Base-by-base conservation (phyloP, 345 rosid genomes). In the Brassica nigra region DNA sequence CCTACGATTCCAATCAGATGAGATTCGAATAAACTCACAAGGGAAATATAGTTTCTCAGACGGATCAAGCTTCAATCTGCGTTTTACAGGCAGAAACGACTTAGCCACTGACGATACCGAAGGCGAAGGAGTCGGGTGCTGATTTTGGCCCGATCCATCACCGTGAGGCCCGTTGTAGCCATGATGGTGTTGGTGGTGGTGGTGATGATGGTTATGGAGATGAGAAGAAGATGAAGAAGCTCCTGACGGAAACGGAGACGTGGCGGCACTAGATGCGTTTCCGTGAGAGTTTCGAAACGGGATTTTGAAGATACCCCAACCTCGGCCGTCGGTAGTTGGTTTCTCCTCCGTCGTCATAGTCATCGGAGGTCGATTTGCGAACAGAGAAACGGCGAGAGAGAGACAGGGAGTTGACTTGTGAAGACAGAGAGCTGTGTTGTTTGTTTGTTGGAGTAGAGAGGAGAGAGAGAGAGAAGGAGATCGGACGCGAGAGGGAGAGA, bases 1-100 rank as follows among this genome's bases (percentile, higher is more conserved):
- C 57, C 57, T 6, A 52, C 10, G 61, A 54, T 54, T 54, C 61
- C 4, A 2, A 54, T 16, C 37, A 11, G 66, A 77, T 10, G 29
- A 68, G 78, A 78, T 55, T 78, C 4, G 68, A 74, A 57, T 2
- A 31, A 59, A 76, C 91, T 74, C 81, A 93, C 99, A 91, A 47
- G 98, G 98, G 68, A 95, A 95, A 70, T 90, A 93, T 71, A 95
- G 97, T 83, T 93, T 91, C 64, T 81, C 81, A 1, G 97, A 59
- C 3, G 99, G 98, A 86, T 95, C 99, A 66, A 95, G 98, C 88
- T 90, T 90, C 78, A 93, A 94, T 20, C 96, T 81, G 61, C 96
- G 93, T 28, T 96, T 88, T 0, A 88, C 75, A 3, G 92, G 99
- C 15, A 93, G 83, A 44, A 95, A 72, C 14, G 97, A 91, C 83